A percentile compares a stretch with the other conserved stretches of the same genome.
Evolutionary conservation across 2,329 filamentous ascomycete species (phyloP).

Genomic region (Pseudogymnoascus pannorum): DNA sequence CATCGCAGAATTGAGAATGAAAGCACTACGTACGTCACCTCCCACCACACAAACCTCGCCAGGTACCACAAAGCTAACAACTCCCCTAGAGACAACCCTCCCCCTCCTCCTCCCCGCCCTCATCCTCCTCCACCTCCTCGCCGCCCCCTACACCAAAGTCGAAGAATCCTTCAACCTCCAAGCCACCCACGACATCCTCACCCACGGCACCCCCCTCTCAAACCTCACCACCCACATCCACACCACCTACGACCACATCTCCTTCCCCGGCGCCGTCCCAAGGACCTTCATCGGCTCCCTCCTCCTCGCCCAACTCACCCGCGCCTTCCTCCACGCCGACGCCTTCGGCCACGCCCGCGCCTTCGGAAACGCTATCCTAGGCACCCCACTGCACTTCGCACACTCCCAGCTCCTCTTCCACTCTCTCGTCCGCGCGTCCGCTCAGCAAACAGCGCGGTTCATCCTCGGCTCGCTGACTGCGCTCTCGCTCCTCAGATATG

Average conservation of each 20-base stretch:
- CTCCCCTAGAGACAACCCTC: neutral
- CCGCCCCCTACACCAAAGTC: slow-evolving; percentile 89
- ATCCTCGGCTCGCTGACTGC: slow-evolving; percentile 74
- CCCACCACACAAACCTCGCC: neutral
- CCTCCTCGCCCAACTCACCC: slow-evolving; percentile 63
- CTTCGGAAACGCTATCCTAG: neutral
- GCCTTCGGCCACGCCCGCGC: neutral
- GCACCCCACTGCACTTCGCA: slow-evolving; percentile 42
- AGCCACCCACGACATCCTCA: slow-evolving; percentile 81
- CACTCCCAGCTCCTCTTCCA: neutral
- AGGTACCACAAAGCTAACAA: neutral
- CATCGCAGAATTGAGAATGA: slow-evolving; percentile 16
- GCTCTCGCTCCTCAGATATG: slow-evolving; percentile 58
- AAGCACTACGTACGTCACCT: slow-evolving; percentile 19
- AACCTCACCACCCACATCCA: slow-evolving; percentile 39
- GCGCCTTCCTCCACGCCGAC: slow-evolving; percentile 22
- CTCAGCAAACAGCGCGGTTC: slow-evolving; percentile 61
- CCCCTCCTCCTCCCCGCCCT: slow-evolving; percentile 51
- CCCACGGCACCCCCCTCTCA: slow-evolving; percentile 60
- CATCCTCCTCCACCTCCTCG: slow-evolving; percentile 60
- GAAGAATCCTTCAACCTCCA: slow-evolving; percentile 98
- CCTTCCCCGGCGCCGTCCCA: slow-evolving; percentile 85
- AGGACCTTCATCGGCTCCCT: slow-evolving; percentile 82
- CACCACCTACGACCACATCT: slow-evolving; percentile 75
- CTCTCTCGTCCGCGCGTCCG: slow-evolving; percentile 18